Evolutionary conservation across 1,284 basidiomycete genomes (phyloP).

Genomic region (Cryptococcus jaspeensis): DNA sequence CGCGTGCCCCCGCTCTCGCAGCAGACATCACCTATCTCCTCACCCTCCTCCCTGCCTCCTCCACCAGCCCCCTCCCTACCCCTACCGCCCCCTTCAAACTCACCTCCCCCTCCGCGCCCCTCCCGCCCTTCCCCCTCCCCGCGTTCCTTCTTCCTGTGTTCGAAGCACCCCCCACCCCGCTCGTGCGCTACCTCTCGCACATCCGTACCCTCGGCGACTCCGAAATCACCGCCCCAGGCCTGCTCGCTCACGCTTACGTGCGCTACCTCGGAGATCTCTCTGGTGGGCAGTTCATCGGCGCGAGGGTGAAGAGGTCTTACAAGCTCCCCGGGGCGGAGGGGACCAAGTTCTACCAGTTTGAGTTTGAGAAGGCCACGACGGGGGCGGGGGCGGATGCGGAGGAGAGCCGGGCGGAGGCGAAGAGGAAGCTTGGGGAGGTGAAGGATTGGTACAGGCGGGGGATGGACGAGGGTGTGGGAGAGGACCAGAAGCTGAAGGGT

Average conservation of each 20-base stretch:
- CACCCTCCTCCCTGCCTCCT: slow-evolving; percentile 26
- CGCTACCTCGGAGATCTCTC: slow-evolving; percentile 82
- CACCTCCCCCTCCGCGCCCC: slow-evolving; percentile 54
- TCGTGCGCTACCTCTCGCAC: slow-evolving; percentile 59
- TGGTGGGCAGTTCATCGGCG: slow-evolving; percentile 73
- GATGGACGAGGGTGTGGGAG: slow-evolving; percentile 64
- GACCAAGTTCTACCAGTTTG: slow-evolving; percentile 70
- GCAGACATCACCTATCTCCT: slow-evolving; percentile 69
- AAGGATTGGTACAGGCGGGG: slow-evolving; percentile 74
- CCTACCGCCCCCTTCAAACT: slow-evolving; percentile 43
- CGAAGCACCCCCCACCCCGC: slow-evolving; percentile 55
- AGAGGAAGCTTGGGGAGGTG: slow-evolving; percentile 60
- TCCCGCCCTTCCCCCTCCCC: slow-evolving; percentile 57
- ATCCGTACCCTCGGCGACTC: slow-evolving; percentile 56
- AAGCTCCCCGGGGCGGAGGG: slow-evolving; percentile 59
- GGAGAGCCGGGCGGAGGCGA: slow-evolving; percentile 21
- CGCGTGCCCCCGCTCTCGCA: slow-evolving; percentile 61
- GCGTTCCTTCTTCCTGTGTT: slow-evolving; percentile 44
- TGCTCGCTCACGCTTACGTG: slow-evolving; percentile 77
- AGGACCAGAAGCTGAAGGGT: slow-evolving; percentile 60
- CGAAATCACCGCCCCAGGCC: slow-evolving; percentile 56
- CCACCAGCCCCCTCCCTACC: slow-evolving; percentile 3
- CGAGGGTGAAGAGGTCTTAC: slow-evolving; percentile 66
- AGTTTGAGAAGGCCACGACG: slow-evolving; percentile 52
- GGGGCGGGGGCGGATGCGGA: slow-evolving; percentile 55